Conservation (phyloP, 2,329 filamentous ascomycete genomes). For the Diaporthe longicolla region DNA sequence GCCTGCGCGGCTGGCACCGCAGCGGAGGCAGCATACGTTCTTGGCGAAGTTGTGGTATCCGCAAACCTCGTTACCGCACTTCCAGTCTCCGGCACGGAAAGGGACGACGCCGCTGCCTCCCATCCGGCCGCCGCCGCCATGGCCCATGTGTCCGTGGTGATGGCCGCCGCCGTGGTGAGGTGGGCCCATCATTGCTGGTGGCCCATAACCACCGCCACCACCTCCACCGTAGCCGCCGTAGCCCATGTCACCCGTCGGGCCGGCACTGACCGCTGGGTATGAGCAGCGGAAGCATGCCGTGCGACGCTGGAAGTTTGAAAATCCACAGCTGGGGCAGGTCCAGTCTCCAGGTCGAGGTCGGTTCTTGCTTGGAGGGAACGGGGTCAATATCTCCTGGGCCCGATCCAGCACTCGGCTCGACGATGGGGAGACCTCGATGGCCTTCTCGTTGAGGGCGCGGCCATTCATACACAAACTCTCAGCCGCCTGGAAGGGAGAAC, state of each 20-base stretch:
- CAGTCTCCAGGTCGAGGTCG: constrained; percentile 96
- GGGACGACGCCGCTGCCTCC: constrained; percentile 89
- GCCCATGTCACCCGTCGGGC: constrained; percentile 74
- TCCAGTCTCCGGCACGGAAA: constrained; percentile 99
- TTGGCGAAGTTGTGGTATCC: constrained; percentile 99
- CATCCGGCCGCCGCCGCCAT: constrained; percentile 74
- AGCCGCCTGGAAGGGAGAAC: constrained; percentile 75
- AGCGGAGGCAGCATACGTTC: constrained; percentile 97
- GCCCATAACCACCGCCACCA: constrained; percentile 75
- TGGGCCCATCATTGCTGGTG: constrained; percentile 84
- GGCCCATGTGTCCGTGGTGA: constrained; percentile 63
- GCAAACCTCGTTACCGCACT: constrained; percentile 96
- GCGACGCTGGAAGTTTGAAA: constrained; percentile 98
- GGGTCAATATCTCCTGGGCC: constrained; percentile 94
- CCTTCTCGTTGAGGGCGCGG: constrained; percentile 97
- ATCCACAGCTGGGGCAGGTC: constrained; percentile 98
- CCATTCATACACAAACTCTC: constrained; percentile 99
- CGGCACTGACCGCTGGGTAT: constrained; percentile 92
- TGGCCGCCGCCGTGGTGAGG: constrained; percentile 81
- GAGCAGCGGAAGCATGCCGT: constrained; percentile 99
- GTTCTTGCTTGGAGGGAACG: constrained; percentile 99
- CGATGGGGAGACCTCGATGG: constrained; percentile 97
- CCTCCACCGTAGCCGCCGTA: constrained; percentile 61
- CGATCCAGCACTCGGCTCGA: constrained; percentile 97
- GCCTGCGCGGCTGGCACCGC: constrained; percentile 92